phyloP scores from a whole-genome alignment of 768 basidiomycete species.

The Crucibulum laeve region DNA sequence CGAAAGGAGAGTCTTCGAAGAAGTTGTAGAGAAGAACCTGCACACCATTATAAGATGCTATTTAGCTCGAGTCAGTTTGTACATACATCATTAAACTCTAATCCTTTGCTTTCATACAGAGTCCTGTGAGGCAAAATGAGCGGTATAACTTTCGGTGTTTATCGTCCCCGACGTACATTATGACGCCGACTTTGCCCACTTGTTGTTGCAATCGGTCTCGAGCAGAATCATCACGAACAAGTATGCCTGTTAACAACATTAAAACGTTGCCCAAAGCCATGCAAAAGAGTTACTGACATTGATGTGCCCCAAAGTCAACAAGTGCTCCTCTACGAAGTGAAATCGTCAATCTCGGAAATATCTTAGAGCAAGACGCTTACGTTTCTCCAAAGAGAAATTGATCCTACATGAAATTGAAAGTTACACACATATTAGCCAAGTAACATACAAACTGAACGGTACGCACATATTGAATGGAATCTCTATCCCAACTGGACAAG shows the following conservation, averaged over 20 bases:
- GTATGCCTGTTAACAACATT: constrained; percentile 42
- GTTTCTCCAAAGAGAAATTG: constrained; percentile 55
- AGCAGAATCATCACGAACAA: constrained; percentile 61
- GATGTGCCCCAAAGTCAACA: constrained; percentile 60
- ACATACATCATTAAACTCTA: constrained; percentile 61
- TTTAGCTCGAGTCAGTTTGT: not conserved
- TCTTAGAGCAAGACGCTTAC: constrained; percentile 23
- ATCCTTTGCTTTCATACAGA: constrained; percentile 60
- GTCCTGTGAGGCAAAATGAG: constrained; percentile 28
- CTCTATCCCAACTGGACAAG: constrained; percentile 42
- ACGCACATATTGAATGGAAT: constrained; percentile 32
- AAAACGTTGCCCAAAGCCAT: not conserved
- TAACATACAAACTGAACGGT: not conserved
- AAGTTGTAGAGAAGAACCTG: constrained; percentile 75
- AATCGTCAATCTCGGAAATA: not conserved
- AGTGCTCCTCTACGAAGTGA: constrained; percentile 30
- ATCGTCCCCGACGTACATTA: constrained; percentile 42
- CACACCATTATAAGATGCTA: not conserved
- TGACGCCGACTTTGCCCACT: constrained; percentile 55
- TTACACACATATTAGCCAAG: not conserved
- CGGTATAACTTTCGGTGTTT: not conserved
- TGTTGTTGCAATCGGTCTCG: constrained; percentile 39
- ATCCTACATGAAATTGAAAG: constrained; percentile 22
- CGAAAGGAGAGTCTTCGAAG: constrained; percentile 58
- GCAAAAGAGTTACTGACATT: constrained; percentile 39